phyloP scores from a whole-genome alignment of 108 stramenopile species.

The Conticribra weissflogii region DNA sequence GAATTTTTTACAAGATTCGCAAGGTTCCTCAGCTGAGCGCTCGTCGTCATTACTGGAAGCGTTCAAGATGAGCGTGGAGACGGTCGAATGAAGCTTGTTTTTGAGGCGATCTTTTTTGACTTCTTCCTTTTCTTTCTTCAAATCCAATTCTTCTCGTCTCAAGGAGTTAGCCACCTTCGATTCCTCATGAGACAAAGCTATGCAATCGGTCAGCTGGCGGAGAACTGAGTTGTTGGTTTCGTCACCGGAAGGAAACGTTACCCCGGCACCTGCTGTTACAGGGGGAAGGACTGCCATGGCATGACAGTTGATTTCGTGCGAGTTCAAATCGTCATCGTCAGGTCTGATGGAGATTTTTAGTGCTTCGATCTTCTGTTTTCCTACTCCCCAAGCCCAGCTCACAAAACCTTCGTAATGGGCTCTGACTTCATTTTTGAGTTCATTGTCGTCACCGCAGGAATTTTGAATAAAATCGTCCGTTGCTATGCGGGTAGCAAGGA shows the following conservation, averaged over 20 bases:
- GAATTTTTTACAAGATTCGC: too few species aligned
- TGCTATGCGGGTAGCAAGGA: too few species aligned
- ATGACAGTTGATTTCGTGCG: too few species aligned
- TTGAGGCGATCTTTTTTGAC: slow-evolving; percentile 11
- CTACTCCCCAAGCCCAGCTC: background rate
- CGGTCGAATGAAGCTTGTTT: slow-evolving; percentile 1
- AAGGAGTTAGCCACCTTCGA: background rate
- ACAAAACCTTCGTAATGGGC: background rate
- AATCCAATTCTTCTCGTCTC: background rate
- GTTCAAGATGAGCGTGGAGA: slow-evolving; percentile 1
- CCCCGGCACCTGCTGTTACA: too few species aligned
- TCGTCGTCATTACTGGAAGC: too few species aligned
- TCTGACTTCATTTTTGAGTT: background rate
- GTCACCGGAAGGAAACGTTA: too few species aligned
- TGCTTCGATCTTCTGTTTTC: background rate
- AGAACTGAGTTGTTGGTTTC: too few species aligned
- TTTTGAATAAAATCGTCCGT: too few species aligned
- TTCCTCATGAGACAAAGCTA: background rate
- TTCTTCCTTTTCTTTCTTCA: slow-evolving; percentile 5
- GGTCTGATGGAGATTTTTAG: background rate
- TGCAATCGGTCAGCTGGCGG: too few species aligned
- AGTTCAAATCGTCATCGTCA: too few species aligned
- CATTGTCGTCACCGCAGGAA: background rate
- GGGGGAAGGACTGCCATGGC: too few species aligned
- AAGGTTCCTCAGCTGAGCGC: too few species aligned